Base-by-base conservation (phyloP, 2,329 filamentous ascomycete species). In the Fusarium sp. region DNA sequence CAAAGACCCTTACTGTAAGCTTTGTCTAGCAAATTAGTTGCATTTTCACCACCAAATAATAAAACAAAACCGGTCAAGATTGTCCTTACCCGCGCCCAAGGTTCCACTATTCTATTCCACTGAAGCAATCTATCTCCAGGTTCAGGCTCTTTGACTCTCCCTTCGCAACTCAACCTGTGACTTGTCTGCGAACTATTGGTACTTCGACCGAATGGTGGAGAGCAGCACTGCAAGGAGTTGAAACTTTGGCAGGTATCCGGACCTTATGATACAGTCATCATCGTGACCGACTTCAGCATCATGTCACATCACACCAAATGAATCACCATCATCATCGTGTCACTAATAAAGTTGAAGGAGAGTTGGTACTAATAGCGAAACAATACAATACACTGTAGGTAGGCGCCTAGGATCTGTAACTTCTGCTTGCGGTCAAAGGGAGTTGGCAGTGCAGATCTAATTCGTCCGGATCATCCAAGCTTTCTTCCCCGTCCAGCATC, bases 391-490 rank as follows among this genome's bases (percentile, higher is more conserved):
- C 10, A 34, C 18, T n/a, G 34, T 38, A 38, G 34, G 34, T n/a
- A 38, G 5, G 45, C 27, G 25, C 18, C 38, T 45, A 45, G 61
- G 27, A 51, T 58, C 44, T 65, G 38, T 51, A 54, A 57, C 52
- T 69, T 60, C 58, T 60, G 67, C 63, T 61, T 71, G 67, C 59
- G 67, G 68, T 58, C 58, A 60, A 65, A 65, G 47, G 65, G 52
- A 58, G 62, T 49, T 46, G 63, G 34, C 13, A 67, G 56, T 67
- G 47, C 43, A 61, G 44, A 73, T 72, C 71, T 74, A 76, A 76
- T 76, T 75, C 72, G 74, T 72, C 72, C 74, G 74, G 74, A 71
- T 72, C 59, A 45, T 43, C 48, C 49, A 66, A 61, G 62, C 51
- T 54, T 27, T 44, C 58, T 74, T 75, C 74, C 74, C 74, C 72